These are phyloP conservation scores for Cryptosporidium ubiquitum DNA, from an alignment of 169 alveolate genomes.

Conservation along the genomic window DNA sequence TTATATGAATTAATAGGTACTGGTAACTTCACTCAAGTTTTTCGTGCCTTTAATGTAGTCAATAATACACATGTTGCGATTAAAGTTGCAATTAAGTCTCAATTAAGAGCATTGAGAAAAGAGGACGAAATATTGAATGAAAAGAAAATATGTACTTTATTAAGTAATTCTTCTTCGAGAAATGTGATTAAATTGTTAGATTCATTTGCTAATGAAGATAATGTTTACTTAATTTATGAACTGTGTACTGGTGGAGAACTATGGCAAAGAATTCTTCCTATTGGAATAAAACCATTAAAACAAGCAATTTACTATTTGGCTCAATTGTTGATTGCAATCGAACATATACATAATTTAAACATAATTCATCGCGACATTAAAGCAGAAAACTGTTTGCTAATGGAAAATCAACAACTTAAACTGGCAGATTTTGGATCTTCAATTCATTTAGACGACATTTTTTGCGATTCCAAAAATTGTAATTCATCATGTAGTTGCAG, in stretches of 20 bases:
- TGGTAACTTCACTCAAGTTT: slow-evolving; percentile 63
- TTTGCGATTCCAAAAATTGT: slow-evolving; percentile 30
- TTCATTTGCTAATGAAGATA: slow-evolving; percentile 37
- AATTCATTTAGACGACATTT: slow-evolving; percentile 76
- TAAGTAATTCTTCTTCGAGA: background rate
- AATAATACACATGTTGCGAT: slow-evolving; percentile 38
- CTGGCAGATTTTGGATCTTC: slow-evolving; percentile 84
- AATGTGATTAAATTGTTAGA: slow-evolving; percentile 28
- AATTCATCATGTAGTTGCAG: slow-evolving; percentile 41
- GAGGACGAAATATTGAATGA: slow-evolving; percentile 70
- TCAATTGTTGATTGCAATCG: slow-evolving; percentile 87
- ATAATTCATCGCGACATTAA: slow-evolving; percentile 95
- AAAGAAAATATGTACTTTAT: slow-evolving; percentile 9
- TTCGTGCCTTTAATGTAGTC: slow-evolving; percentile 20
- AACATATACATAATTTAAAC: slow-evolving; percentile 90
- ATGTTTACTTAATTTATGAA: slow-evolving; percentile 29
- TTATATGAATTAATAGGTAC: slow-evolving; percentile 51
- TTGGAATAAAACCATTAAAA: slow-evolving; percentile 43
- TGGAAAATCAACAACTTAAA: slow-evolving; percentile 29
- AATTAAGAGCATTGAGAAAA: slow-evolving; percentile 25
- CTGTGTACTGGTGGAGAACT: slow-evolving; percentile 40
- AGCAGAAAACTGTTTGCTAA: slow-evolving; percentile 81
- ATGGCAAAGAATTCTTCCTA: slow-evolving; percentile 54
- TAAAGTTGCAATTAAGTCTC: slow-evolving; percentile 33
- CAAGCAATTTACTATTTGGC: slow-evolving; percentile 68